A percentile compares a stretch with the other conserved stretches of the same genome.
Evolutionary conservation across 2,329 filamentous ascomycete species (phyloP).

Genomic region (Colletotrichum liaoningense): DNA sequence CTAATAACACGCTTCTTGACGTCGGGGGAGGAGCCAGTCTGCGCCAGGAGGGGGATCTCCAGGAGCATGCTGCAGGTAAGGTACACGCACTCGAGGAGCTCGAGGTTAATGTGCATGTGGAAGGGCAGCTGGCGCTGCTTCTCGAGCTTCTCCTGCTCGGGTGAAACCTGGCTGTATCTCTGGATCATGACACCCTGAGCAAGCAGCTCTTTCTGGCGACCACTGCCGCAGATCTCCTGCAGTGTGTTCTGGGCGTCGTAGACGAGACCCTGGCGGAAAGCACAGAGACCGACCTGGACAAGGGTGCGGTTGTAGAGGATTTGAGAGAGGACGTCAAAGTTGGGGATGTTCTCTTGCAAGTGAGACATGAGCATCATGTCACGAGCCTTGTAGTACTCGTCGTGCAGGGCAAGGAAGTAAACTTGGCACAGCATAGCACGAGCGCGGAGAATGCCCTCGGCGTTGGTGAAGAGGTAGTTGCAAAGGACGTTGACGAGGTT

Average conservation of each 20-base stretch:
- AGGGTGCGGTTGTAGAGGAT: slow-evolving; percentile 99
- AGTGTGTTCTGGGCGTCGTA: slow-evolving; percentile 98
- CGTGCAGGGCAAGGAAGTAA: slow-evolving; percentile 97
- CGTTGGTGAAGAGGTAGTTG: slow-evolving; percentile 94
- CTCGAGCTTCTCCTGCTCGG: slow-evolving; percentile 97
- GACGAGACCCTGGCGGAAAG: slow-evolving; percentile 95
- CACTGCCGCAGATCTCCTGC: slow-evolving; percentile 97
- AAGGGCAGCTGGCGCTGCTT: slow-evolving; percentile 97
- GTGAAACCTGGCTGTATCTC: slow-evolving; percentile 94
- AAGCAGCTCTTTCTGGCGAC: slow-evolving; percentile 96
- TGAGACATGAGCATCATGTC: slow-evolving; percentile 99
- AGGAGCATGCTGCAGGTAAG: slow-evolving; percentile 99
- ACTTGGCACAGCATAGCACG: slow-evolving; percentile 98
- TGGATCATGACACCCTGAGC: slow-evolving; percentile 99
- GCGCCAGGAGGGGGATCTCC: slow-evolving; percentile 95
- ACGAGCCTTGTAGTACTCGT: slow-evolving; percentile 96
- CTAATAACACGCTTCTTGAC: slow-evolving; percentile 98
- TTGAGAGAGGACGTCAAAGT: slow-evolving; percentile 96
- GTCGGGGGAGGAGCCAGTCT: slow-evolving; percentile 96
- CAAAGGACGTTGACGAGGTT: slow-evolving; percentile 87
- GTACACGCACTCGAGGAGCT: slow-evolving; percentile 97
- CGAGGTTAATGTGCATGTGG: slow-evolving; percentile 99
- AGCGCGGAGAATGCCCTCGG: slow-evolving; percentile 94
- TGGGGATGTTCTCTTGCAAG: slow-evolving; percentile 95
- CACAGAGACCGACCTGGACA: slow-evolving; percentile 97